phyloP scores from a whole-genome alignment of 2,329 filamentous ascomycete genomes.

The Exophiala phaeomuriformis region DNA sequence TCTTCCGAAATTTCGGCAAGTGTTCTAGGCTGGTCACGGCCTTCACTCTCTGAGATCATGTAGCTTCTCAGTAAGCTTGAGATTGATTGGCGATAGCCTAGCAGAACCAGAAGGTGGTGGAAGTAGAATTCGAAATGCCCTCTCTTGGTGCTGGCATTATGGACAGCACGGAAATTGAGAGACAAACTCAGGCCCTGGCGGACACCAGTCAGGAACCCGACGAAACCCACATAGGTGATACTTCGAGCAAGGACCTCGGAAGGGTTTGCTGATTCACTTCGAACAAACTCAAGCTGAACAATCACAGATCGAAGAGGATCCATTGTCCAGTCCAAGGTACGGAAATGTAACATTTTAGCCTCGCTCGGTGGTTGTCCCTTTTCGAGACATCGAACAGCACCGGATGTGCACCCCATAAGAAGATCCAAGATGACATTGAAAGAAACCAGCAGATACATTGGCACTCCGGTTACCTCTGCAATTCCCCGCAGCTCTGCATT shows the following conservation, averaged over 20 bases:
- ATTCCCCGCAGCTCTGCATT: slow-evolving; percentile 57
- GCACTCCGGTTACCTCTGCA: slow-evolving; percentile 43
- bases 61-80: slow-evolving; percentile 43
- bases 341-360: slow-evolving; percentile 35
- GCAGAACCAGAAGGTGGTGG: slow-evolving; percentile 47
- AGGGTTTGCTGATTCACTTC: slow-evolving; percentile 21
- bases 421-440: slow-evolving; percentile 58
- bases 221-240: slow-evolving; percentile 46
- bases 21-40: slow-evolving; percentile 7
- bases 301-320: slow-evolving; percentile 43
- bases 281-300: slow-evolving; percentile 48
- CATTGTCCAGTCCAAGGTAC: slow-evolving; percentile 50
- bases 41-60: slow-evolving; percentile 10
- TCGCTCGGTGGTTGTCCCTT: slow-evolving; percentile 12
- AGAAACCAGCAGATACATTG: slow-evolving; percentile 54
- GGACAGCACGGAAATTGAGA: slow-evolving; percentile 44
- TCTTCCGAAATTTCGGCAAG: slow-evolving; percentile 19
- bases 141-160: slow-evolving; percentile 35
- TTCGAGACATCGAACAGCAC: slow-evolving; percentile 35
- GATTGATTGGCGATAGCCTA: slow-evolving; percentile 49
- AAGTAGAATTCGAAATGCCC: slow-evolving; percentile 39
- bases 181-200: slow-evolving; percentile 42
- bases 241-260: slow-evolving; percentile 40
- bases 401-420: slow-evolving; percentile 59
- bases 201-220: slow-evolving; percentile 46